Evolutionary conservation across 2,329 filamentous ascomycete genomes (phyloP).

Genomic region (Claviceps citrina): DNA sequence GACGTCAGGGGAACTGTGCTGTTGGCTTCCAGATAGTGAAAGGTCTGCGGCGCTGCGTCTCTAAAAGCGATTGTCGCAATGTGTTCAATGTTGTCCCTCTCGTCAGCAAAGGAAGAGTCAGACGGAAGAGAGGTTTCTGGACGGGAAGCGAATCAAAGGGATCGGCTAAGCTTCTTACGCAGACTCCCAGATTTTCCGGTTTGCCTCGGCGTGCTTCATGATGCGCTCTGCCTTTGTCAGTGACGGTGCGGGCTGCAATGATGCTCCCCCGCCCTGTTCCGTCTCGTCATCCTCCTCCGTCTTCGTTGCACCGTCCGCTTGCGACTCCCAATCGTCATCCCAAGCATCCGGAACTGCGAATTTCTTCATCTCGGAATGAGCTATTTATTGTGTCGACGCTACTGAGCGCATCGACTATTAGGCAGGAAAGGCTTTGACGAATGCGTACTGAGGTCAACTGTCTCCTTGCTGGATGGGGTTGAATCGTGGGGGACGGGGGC

Average conservation of each 20-base stretch:
- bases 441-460: neutral
- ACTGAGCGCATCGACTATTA: neutral
- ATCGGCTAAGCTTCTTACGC: conserved; percentile 41
- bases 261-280: conserved; percentile 10
- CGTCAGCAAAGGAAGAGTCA: conserved; percentile 3
- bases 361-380: conserved; percentile 31
- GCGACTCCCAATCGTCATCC: conserved; percentile 78
- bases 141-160: neutral
- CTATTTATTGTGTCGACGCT: neutral
- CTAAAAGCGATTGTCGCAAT: conserved; percentile 24
- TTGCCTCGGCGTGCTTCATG: conserved; percentile 67
- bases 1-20: conserved; percentile 43
- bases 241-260: conserved; percentile 13
- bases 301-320: conserved; percentile 45
- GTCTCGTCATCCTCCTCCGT: conserved; percentile 20
- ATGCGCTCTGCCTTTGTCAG: conserved; percentile 62
- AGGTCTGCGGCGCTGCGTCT: conserved; percentile 52
- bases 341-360: conserved; percentile 56
- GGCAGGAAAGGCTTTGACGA: neutral
- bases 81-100: too few relatives aligned
- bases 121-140: neutral
- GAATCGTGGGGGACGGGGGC: too few relatives aligned
- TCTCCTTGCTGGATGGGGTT: neutral
- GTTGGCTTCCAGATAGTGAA: conserved; percentile 58
- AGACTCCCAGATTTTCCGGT: conserved; percentile 76